Conservation (phyloP, 805 yeast genomes). For the Saccharomycopsis fermentans region DNA sequence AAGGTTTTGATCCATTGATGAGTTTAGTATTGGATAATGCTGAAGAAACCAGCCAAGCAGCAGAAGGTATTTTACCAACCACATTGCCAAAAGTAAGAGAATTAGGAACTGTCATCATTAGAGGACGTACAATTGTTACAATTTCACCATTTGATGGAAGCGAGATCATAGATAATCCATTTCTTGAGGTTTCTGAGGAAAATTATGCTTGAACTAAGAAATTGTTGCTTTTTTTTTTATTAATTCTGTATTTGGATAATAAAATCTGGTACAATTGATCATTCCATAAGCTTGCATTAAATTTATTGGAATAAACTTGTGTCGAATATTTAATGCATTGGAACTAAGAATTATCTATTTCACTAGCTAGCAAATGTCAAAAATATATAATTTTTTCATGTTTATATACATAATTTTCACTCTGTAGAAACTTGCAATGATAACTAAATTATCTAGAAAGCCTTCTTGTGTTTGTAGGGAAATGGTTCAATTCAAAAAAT, state of each 20-base stretch:
- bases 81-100: slow-evolving; percentile 50
- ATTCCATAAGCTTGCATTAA: too few relatives aligned
- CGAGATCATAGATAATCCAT: slow-evolving; percentile 64
- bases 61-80: slow-evolving; percentile 45
- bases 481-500: too few relatives aligned
- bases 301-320: too few relatives aligned
- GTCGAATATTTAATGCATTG: too few relatives aligned
- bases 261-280: too few relatives aligned
- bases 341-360: not conserved
- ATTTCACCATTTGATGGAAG: slow-evolving; percentile 65
- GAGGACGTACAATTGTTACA: slow-evolving; percentile 72
- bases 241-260: not conserved
- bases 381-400: not conserved
- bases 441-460: too few relatives aligned
- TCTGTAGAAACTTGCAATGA: too few relatives aligned
- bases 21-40: slow-evolving; percentile 67
- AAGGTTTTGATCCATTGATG: slow-evolving; percentile 78
- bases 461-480: too few relatives aligned
- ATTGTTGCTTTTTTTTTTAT: not conserved
- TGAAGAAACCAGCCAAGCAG: slow-evolving; percentile 56
- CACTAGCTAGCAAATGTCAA: not conserved
- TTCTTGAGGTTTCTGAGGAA: slow-evolving; percentile 20
- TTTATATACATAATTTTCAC: too few relatives aligned
- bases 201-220: not conserved
- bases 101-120: slow-evolving; percentile 71